Percentiles rank a stretch among this genome's conserved stretches.
These are phyloP conservation scores for Tolypocladium album DNA, from an alignment of 2,329 filamentous ascomycete species.

Conservation along the genomic window DNA sequence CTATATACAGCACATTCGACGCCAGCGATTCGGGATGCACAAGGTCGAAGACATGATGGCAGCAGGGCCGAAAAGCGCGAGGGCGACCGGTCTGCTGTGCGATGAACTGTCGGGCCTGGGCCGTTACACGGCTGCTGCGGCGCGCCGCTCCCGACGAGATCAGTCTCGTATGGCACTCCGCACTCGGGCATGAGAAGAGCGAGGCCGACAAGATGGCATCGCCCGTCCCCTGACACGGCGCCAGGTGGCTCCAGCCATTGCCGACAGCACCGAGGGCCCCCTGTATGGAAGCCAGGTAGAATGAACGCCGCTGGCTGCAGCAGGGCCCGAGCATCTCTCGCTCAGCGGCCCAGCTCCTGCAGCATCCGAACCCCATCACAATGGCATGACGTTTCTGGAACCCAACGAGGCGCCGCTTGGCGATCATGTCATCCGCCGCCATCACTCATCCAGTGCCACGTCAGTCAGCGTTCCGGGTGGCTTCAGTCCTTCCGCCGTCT, in stretches of 20 bases:
- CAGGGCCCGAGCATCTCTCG: neutral
- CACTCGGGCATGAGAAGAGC: neutral
- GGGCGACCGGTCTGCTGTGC: neutral
- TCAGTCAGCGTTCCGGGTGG: neutral
- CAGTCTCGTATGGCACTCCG: conserved; percentile 21
- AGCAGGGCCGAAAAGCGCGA: neutral
- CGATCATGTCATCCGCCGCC: neutral
- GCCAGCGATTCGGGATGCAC: neutral
- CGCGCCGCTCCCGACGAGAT: conserved; percentile 23
- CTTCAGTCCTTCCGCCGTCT: neutral
- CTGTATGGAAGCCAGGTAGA: conserved; percentile 2
- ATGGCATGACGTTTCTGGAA: neutral
- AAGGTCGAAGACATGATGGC: neutral
- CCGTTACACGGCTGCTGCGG: conserved; percentile 17
- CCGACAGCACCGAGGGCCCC: neutral
- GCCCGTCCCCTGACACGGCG: neutral
- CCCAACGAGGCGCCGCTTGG: neutral
- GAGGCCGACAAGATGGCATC: neutral
- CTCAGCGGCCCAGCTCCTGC: neutral
- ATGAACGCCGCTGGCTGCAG: neutral
- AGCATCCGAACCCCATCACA: neutral
- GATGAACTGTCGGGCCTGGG: conserved; percentile 1
- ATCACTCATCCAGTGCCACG: neutral
- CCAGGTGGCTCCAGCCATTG: conserved; percentile 2
- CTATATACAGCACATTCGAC: neutral